Base-by-base conservation (phyloP, 495 filamentous ascomycete species). In the Neurospora africana region DNA sequence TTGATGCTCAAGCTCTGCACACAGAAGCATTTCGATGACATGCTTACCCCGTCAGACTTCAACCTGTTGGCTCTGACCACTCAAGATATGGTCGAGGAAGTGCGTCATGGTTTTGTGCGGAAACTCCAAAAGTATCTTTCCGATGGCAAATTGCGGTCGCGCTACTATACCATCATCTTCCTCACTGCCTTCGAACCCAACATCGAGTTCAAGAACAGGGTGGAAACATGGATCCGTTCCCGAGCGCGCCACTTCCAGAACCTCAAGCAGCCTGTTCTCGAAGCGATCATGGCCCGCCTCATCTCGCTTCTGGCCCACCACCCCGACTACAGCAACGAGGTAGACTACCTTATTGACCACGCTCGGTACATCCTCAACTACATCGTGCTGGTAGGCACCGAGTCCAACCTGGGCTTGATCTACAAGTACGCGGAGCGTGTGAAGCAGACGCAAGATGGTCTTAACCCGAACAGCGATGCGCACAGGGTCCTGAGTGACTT, bases 231-330 rank as follows among this genome's bases (percentile, higher is more conserved):
- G 95, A 88, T 98, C 68, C 90, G 92, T 27, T 93, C 93, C 68
- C 90, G 94, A 7, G 88, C 90, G 21, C 82, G 84, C 27, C 81
- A 86, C 72, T 87, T 84, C 70, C 80, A 84, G 35, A 77, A 83
- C 17, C 79, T 81, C 40, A 87, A 87, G 70, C 85, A 89, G 36
- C 89, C 84, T 41, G 84, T 90, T 9, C 91, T 98, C 85, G 96
- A 98, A 80, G 84, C 89, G 19, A 84, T 91, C n/a, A 92, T 99
- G 79, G 87, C 92, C 19, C 91, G 95, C 27, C 85, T 98, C 17
- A 81, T 98, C 47, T 95, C 92, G 44, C 83, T 98, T 33, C 88
- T 98, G 21, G 94, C 95, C 17, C 95, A 98, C 78, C 95, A 99
- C 80, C 95, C 94, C 1, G 96, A 99, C 79, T 99, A 95, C 79